phyloP scores from a whole-genome alignment of 2,329 filamentous ascomycete genomes.

The Calonectria leucothoes region DNA sequence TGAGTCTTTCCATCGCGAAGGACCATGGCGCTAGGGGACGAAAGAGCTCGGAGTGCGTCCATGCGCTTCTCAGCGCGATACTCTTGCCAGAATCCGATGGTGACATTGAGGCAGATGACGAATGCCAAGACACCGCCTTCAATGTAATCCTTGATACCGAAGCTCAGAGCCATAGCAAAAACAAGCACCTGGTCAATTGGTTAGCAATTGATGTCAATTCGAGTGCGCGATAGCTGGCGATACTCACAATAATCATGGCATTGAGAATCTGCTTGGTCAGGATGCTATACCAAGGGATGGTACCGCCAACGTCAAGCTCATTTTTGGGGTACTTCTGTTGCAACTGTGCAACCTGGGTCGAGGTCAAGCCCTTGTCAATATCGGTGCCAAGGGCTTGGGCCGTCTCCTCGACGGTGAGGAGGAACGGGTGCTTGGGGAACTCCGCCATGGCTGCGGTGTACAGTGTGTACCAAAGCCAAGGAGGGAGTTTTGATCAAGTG shows the following conservation, averaged over 20 bases:
- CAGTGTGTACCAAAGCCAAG: conserved; percentile 15
- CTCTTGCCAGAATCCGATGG: conserved; percentile 75
- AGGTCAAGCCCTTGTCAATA: conserved; percentile 74
- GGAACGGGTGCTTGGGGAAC: conserved; percentile 68
- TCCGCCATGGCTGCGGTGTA: conserved; percentile 53
- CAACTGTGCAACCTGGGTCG: conserved; percentile 68
- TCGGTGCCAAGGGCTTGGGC: conserved; percentile 71
- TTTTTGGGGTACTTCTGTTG: conserved; percentile 73
- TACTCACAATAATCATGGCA: conserved; percentile 78
- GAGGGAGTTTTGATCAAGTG: not conserved
- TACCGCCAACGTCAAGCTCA: conserved; percentile 76
- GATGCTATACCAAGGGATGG: conserved; percentile 78
- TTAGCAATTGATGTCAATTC: conserved; percentile 8
- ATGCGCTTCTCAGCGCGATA: conserved; percentile 75
- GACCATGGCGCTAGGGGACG: conserved; percentile 72
- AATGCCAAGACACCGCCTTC: conserved; percentile 75
- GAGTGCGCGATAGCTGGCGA: not conserved
- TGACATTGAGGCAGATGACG: conserved; percentile 76
- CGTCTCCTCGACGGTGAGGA: conserved; percentile 71
- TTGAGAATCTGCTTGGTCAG: conserved; percentile 79
- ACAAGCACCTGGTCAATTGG: conserved; percentile 72
- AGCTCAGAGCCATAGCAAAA: conserved; percentile 80
- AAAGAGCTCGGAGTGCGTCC: conserved; percentile 71
- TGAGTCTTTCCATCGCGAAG: conserved; percentile 69
- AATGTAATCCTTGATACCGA: conserved; percentile 74